Conservation (phyloP, 2,329 filamentous ascomycete genomes). For the Nothophaeocryptopus gaeumannii region DNA sequence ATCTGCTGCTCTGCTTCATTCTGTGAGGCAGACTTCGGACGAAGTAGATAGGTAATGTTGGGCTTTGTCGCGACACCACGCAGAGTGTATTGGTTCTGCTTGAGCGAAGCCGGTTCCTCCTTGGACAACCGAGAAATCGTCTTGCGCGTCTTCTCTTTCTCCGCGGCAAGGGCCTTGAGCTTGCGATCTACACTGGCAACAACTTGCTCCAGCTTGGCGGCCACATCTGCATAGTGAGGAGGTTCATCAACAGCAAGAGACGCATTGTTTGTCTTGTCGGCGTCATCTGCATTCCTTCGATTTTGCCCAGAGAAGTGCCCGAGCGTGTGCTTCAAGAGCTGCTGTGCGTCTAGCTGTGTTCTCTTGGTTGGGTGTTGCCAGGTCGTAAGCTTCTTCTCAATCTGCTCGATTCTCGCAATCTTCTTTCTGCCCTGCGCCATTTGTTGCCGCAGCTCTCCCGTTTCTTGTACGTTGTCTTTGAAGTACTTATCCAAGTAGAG, state of each 20-base stretch:
- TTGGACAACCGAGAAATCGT: constrained; percentile 31
- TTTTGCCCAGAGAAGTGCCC: constrained; percentile 34
- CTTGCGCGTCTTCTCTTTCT: constrained; percentile 33
- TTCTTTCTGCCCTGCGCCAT: constrained; percentile 34
- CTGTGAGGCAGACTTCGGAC: constrained; percentile 28
- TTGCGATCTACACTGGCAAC: constrained; percentile 33
- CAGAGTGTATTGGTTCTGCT: constrained; percentile 52
- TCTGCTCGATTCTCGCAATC: constrained; percentile 33
- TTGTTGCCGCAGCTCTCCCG: constrained; percentile 48
- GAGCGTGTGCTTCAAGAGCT: constrained; percentile 36
- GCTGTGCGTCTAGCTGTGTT: constrained; percentile 37
- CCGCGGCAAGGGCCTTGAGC: constrained; percentile 26
- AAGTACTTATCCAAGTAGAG: constrained; percentile 62
- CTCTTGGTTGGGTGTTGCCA: constrained; percentile 34
- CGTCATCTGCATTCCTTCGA: constrained; percentile 22
- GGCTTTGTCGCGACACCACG: constrained; percentile 58
- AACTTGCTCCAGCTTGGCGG: constrained; percentile 36
- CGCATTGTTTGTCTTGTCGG: constrained; percentile 22
- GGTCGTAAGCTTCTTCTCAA: constrained; percentile 38
- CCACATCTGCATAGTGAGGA: constrained; percentile 27
- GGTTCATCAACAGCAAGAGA: constrained; percentile 18
- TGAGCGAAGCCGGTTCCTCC: constrained; percentile 20
- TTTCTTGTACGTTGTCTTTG: constrained; percentile 47
- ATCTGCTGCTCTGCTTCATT: neutral
- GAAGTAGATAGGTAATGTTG: constrained; percentile 57